Evolutionary conservation across 139 green algal species (phyloP), one percentile per base, ranked within the genome.

Genomic region (Coelastrella sp.): DNA sequence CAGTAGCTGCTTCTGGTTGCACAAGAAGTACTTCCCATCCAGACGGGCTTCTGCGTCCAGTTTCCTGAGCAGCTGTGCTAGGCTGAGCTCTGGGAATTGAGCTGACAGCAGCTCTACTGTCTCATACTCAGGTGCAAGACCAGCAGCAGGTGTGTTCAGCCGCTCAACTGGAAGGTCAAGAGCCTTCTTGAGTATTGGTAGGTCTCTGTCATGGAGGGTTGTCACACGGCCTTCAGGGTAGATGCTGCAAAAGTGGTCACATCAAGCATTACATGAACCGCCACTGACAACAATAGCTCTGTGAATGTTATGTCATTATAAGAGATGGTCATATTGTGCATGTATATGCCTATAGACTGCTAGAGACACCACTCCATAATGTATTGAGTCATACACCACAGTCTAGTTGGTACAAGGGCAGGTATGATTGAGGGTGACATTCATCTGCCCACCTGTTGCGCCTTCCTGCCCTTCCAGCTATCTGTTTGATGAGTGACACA

Each of bases 401-500:
- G n/a, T n/a, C n/a, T n/a, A n/a, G n/a, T n/a, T n/a, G n/a, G n/a
- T n/a, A n/a, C n/a, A n/a, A n/a, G n/a, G n/a, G n/a, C n/a, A n/a
- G n/a, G n/a, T n/a, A n/a, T n/a, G n/a, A n/a, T n/a, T n/a, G n/a
- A n/a, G n/a, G n/a, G n/a, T n/a, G n/a, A n/a, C n/a, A n/a, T n/a
- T n/a, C n/a, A 57, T 57, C 45, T 57, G 45, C 45, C 45, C 15
- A 74, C 66, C 66, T 74, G 35, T 74, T 74, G 7, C 66, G n/a
- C 66, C 66, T 74, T 23, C 91, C 89, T 17, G 91, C 91, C 2
- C 91, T 69, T 11, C 90, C 89, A 21, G 91, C 90, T 40, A 96
- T 94, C 89, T 96, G 93, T 86, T 94, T 96, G 74, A 96, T 88
- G 30, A 93, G 81, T 4, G 88, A 87, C 30, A 80, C 68, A 5